Percentiles rank a stretch among this genome's conserved stretches.
phyloP scores from a whole-genome alignment of 345 rosid genomes.

The Lumnitzera racemosa region DNA sequence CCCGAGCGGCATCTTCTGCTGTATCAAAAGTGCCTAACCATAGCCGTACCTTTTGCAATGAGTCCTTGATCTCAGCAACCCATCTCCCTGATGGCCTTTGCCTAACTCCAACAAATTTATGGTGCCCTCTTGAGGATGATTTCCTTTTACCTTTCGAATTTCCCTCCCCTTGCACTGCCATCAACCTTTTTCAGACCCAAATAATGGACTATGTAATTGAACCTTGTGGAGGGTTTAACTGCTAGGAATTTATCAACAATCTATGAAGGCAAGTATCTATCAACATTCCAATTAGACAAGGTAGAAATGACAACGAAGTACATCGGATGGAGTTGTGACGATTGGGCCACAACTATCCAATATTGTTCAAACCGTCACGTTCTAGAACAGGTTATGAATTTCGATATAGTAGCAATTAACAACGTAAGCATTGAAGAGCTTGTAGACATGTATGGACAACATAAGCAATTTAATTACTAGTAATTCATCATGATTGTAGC shows the following conservation, averaged over 20 bases:
- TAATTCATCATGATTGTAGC: too few relatives aligned
- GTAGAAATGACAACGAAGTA: neutral
- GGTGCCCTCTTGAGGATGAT: constrained; percentile 14
- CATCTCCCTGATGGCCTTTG: constrained; percentile 18
- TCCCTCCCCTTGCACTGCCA: constrained; percentile 1
- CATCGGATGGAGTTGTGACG: neutral
- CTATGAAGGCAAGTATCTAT: constrained; percentile 1
- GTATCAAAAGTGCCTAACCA: constrained; percentile 16
- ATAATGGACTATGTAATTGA: constrained; percentile 1
- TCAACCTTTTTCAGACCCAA: constrained; percentile 4
- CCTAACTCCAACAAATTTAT: constrained; percentile 16
- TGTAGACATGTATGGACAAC: constrained; percentile 3
- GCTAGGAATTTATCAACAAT: neutral
- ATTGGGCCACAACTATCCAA: neutral
- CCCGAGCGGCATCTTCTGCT: constrained; percentile 12
- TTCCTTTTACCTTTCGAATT: constrained; percentile 3
- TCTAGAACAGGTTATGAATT: neutral
- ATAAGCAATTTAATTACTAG: neutral
- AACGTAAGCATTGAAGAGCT: constrained; percentile 1
- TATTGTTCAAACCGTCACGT: constrained; percentile 4
- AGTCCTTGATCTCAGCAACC: constrained; percentile 21
- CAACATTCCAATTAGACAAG: neutral
- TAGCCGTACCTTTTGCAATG: constrained; percentile 15
- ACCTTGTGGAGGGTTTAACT: neutral
- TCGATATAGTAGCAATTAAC: neutral